Evolutionary conservation across 768 basidiomycete species (phyloP).

Genomic region (Leccinum subgranulosum): DNA sequence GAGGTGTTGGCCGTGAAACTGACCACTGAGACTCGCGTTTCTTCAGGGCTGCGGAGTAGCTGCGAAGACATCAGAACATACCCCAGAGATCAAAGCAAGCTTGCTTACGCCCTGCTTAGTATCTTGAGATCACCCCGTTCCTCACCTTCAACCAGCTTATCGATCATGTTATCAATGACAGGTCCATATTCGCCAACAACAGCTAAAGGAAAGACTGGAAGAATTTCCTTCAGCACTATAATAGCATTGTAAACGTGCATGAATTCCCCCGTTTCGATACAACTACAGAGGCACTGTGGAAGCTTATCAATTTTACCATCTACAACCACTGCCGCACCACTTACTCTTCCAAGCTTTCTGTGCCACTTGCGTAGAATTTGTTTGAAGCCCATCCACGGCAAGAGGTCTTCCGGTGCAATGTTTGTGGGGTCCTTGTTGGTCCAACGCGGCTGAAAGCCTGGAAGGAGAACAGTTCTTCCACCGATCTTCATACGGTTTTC

Average conservation of each 20-base stretch:
- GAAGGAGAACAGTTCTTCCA: constrained; percentile 59
- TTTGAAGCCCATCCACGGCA: constrained; percentile 72
- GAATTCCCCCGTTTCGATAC: constrained; percentile 85
- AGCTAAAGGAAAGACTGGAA: constrained; percentile 82
- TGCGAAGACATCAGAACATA: constrained; percentile 25
- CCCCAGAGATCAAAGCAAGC: neutral
- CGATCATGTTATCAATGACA: constrained; percentile 56
- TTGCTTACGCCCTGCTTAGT: constrained; percentile 66
- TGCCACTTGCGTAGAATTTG: constrained; percentile 83
- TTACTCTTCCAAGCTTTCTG: constrained; percentile 65
- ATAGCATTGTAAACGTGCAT: constrained; percentile 99
- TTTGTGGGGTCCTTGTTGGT: constrained; percentile 39
- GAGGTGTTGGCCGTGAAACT: constrained; percentile 24
- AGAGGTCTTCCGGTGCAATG: constrained; percentile 46
- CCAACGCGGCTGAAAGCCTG: constrained; percentile 63
- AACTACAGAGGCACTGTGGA: constrained; percentile 69
- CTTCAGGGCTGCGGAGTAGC: constrained; percentile 73
- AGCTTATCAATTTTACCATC: neutral
- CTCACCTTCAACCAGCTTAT: constrained; percentile 68
- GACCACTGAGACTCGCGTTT: constrained; percentile 64
- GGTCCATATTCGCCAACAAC: constrained; percentile 54
- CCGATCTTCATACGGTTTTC: constrained; percentile 66
- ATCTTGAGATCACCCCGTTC: constrained; percentile 84
- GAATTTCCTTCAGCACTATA: constrained; percentile 86
- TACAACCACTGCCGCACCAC: constrained; percentile 14